Base-by-base conservation (phyloP, 345 rosid species). In the Brassica incana region DNA sequence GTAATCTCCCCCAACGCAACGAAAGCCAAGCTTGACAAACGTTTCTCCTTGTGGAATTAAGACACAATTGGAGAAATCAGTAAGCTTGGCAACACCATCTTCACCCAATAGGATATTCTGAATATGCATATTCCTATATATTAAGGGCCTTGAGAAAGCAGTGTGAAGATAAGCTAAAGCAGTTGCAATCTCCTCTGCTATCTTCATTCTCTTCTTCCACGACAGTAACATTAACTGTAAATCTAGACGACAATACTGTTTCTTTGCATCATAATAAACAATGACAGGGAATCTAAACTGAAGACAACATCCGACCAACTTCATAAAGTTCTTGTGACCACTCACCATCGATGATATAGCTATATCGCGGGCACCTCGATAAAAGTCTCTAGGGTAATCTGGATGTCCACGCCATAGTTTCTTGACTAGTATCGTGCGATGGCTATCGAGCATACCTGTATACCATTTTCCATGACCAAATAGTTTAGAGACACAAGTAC, bases 161-260 rank as follows among this genome's bases (percentile, higher is more conserved):
- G 7, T 63, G 69, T 73, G 77, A 73, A 73, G 69, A 73, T 62
- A 73, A 15, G 60, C 25, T 43, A 72, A 72, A 61, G 67, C 25
- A 2, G 14, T 27, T 14, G 76, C 68, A 14, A 72, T 15, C 2
- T 60, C 59, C 9, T 61, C 68, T 8, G 76, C 76, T 72, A 72
- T 8, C 25, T 72, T 72, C 56, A 72, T 25, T 10, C 60, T 73
- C 29, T 3, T 40, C 29, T 15, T 4, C 60, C 68, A 73, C 0
- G n/a, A 60, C 0, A 60, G 38, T 8, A 60, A 16, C 38, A 2
- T 61, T 20, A 20, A 20, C 2, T 25, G 38, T 5, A 72, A 6
- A 5, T 73, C 59, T 7, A 72, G 5, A 4, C 5, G 23, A 23
- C 25, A 60, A 2, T 61, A 61, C 1, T 72, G 76, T n/a, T 61